Evolutionary conservation across 768 basidiomycete species (phyloP).

Genomic region (Chalciporus piperatus): DNA sequence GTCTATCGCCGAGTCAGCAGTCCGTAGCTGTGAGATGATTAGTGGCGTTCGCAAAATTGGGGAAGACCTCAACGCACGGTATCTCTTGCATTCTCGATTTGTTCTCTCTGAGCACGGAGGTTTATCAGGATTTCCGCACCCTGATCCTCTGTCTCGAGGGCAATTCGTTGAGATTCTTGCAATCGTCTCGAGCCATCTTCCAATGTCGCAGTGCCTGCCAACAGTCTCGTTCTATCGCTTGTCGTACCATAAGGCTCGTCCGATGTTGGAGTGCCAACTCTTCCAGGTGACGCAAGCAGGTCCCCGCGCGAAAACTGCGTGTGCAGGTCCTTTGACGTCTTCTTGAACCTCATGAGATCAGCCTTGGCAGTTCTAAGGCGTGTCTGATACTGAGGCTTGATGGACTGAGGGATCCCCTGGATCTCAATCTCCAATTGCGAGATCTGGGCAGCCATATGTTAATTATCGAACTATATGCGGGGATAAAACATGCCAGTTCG

Average conservation of each 20-base stretch:
- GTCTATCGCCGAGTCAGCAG: constrained; percentile 87
- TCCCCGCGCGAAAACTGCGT: constrained; percentile 70
- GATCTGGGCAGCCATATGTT: constrained; percentile 50
- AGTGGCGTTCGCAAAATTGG: not conserved
- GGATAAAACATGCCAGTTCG: constrained; percentile 69
- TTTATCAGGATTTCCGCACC: constrained; percentile 90
- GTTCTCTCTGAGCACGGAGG: constrained; percentile 84
- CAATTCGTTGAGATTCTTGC: constrained; percentile 88
- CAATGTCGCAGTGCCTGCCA: constrained; percentile 73
- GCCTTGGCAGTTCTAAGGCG: constrained; percentile 75
- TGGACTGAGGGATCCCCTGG: constrained; percentile 86
- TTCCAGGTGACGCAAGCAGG: constrained; percentile 57
- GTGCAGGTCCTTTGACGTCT: constrained; percentile 71
- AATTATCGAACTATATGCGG: not conserved
- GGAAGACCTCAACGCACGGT: constrained; percentile 51
- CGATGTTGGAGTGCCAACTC: constrained; percentile 41
- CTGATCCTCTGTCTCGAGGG: constrained; percentile 94
- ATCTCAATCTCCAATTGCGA: constrained; percentile 99
- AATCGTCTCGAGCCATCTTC: constrained; percentile 84
- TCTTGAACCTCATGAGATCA: constrained; percentile 77
- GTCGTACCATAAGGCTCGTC: constrained; percentile 78
- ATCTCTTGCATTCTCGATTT: constrained; percentile 89
- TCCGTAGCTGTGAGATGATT: constrained; percentile 55
- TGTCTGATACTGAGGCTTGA: constrained; percentile 71
- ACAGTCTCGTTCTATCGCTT: constrained; percentile 74